These are phyloP conservation scores for Camellia granthamiana DNA, from an alignment of 148 eudicot species.

Conservation along the genomic window DNA sequence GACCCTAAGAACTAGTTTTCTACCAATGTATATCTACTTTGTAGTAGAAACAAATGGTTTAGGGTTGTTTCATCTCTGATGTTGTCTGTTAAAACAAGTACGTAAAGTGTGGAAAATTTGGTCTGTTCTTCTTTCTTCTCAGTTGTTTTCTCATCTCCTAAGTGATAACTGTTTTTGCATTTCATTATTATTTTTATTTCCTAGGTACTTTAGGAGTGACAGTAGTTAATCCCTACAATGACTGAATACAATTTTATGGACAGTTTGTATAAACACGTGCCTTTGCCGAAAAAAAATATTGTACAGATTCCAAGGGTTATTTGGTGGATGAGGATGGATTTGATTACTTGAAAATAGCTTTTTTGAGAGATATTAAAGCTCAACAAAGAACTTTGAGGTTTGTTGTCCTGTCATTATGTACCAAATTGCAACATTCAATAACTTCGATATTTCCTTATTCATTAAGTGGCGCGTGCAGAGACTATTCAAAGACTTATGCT, in stretches of 20 bases:
- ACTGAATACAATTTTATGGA: not conserved
- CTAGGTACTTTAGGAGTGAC: not conserved
- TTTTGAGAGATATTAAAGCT: constrained; percentile 81
- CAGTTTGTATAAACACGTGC: constrained; percentile 13
- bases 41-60: too few species aligned
- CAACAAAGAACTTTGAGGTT: constrained; percentile 94
- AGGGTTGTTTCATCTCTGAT: too few species aligned
- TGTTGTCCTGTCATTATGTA: constrained; percentile 6
- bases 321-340: constrained; percentile 99
- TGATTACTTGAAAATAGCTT: constrained; percentile 76
- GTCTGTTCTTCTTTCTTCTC: too few species aligned
- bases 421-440: constrained; percentile 2
- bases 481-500: constrained; percentile 97
- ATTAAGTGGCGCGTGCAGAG: constrained; percentile 49
- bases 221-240: not conserved
- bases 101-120: too few species aligned
- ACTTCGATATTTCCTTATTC: constrained; percentile 11
- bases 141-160: not conserved
- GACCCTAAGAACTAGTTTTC: too few species aligned
- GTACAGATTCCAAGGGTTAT: constrained; percentile 92
- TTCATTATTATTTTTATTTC: not conserved
- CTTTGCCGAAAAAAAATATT: constrained; percentile 15
- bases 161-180: not conserved
- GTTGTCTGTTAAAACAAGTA: too few species aligned
- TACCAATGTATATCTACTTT: too few species aligned